phyloP scores from a whole-genome alignment of 805 yeast species.

The Hyphopichia homilentoma region DNA sequence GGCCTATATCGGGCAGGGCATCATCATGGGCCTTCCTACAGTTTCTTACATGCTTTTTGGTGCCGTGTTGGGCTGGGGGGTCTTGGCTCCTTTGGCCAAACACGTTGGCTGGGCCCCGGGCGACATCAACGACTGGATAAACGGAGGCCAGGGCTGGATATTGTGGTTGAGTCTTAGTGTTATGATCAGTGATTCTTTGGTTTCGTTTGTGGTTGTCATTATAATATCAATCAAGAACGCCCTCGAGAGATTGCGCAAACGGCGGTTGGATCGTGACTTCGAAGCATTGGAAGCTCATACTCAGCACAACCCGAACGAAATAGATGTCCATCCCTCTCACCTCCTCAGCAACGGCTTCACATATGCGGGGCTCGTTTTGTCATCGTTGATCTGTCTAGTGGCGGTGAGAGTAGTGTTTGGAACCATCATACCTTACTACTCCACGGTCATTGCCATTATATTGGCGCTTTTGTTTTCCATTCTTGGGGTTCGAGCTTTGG shows the following conservation, averaged over 20 bases:
- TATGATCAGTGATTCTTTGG: slow-evolving; percentile 89
- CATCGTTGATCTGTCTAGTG: slow-evolving; percentile 65
- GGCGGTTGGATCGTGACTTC: neutral
- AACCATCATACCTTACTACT: slow-evolving; percentile 62
- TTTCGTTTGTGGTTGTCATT: slow-evolving; percentile 67
- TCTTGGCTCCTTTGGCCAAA: slow-evolving; percentile 79
- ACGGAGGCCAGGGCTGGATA: slow-evolving; percentile 97
- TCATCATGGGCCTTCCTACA: slow-evolving; percentile 93
- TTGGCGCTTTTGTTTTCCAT: slow-evolving; percentile 78
- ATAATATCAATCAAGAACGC: slow-evolving; percentile 31
- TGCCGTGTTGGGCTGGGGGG: slow-evolving; percentile 85
- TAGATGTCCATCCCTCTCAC: slow-evolving; percentile 35
- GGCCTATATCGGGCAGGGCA: slow-evolving; percentile 96
- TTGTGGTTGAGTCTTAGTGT: slow-evolving; percentile 90
- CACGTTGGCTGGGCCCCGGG: slow-evolving; percentile 84
- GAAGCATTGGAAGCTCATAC: slow-evolving; percentile 2
- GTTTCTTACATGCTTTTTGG: slow-evolving; percentile 91
- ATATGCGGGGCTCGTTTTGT: slow-evolving; percentile 55
- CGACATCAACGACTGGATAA: slow-evolving; percentile 85
- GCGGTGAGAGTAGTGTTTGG: slow-evolving; percentile 71
- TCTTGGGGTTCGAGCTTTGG: slow-evolving; percentile 88
- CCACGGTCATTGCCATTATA: slow-evolving; percentile 63
- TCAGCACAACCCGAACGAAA: slow-evolving; percentile 3
- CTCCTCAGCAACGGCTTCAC: slow-evolving; percentile 51
- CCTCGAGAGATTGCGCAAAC: neutral